These are phyloP conservation scores for Nemania sp. DNA, from an alignment of 2,329 filamentous ascomycete genomes.

Conservation along the genomic window DNA sequence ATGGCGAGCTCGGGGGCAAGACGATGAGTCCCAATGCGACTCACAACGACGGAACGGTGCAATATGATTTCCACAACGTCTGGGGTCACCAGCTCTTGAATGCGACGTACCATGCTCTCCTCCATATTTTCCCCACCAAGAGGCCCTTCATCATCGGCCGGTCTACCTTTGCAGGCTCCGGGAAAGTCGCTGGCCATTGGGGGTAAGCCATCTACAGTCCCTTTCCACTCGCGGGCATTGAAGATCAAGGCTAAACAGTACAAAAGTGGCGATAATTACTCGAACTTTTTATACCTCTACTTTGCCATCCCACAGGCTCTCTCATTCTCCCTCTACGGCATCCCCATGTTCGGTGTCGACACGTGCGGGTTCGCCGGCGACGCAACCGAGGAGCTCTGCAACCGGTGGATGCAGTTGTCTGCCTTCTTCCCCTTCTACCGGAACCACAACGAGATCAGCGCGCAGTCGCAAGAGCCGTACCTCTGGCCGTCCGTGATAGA, in stretches of 20 bases:
- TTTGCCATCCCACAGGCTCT: constrained; percentile 83
- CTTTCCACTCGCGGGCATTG: background rate
- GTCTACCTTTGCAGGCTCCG: constrained; percentile 82
- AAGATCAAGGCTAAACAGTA: constrained; percentile 9
- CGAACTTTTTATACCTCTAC: constrained; percentile 78
- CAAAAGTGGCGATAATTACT: constrained; percentile 74
- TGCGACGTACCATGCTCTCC: constrained; percentile 79
- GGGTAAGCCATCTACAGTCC: constrained; percentile 52
- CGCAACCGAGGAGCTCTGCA: constrained; percentile 75
- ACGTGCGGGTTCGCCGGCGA: constrained; percentile 79
- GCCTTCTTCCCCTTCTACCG: constrained; percentile 84
- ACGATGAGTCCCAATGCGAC: constrained; percentile 83
- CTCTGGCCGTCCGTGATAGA: constrained; percentile 74
- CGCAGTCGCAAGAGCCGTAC: constrained; percentile 77
- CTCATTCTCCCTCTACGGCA: constrained; percentile 78
- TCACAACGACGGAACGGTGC: constrained; percentile 76
- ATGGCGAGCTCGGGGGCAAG: constrained; percentile 78
- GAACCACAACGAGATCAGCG: constrained; percentile 76
- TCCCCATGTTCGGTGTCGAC: constrained; percentile 81
- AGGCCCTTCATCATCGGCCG: constrained; percentile 88
- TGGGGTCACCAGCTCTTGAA: constrained; percentile 81
- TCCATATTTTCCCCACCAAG: constrained; percentile 72
- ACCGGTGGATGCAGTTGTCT: constrained; percentile 77
- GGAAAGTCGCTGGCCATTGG: constrained; percentile 84
- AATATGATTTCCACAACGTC: constrained; percentile 88